Percentiles rank a stretch among this genome's conserved stretches.
These are phyloP conservation scores for Alloteropsis semialata DNA, from an alignment of 176 grass and related monocot species.

Conservation along the genomic window DNA sequence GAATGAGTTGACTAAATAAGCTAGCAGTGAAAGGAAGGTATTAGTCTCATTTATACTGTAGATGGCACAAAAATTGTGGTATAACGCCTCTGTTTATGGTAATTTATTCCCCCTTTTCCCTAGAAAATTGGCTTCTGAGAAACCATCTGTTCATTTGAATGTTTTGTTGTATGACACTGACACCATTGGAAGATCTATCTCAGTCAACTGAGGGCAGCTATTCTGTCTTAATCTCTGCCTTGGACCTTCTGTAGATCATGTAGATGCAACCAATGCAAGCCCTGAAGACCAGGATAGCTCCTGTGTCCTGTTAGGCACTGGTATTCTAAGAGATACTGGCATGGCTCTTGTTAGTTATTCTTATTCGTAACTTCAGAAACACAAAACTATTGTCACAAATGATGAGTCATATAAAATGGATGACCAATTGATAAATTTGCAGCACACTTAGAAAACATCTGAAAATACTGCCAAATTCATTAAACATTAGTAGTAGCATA, in stretches of 20 bases:
- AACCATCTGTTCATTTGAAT: neutral
- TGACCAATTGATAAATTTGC: neutral
- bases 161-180: neutral
- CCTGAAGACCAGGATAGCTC: neutral
- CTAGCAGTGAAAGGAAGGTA: neutral
- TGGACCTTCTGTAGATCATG: neutral
- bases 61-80: neutral
- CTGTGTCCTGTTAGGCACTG: neutral
- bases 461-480: no score
- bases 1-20: neutral
- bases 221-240: neutral
- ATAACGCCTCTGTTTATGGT: neutral
- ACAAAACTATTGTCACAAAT: neutral
- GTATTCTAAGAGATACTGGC: neutral
- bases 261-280: neutral
- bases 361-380: no score
- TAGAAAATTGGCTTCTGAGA: neutral
- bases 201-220: neutral
- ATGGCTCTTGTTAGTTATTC: neutral
- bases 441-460: neutral
- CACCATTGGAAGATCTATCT: neutral
- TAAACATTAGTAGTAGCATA: neutral
- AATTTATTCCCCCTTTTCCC: neutral
- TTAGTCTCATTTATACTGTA: neutral
- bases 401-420: neutral